A percentile compares a stretch with the other conserved stretches of the same genome.
phyloP scores from a whole-genome alignment of 208 protist genomes.

The Leishmania braziliensis region DNA sequence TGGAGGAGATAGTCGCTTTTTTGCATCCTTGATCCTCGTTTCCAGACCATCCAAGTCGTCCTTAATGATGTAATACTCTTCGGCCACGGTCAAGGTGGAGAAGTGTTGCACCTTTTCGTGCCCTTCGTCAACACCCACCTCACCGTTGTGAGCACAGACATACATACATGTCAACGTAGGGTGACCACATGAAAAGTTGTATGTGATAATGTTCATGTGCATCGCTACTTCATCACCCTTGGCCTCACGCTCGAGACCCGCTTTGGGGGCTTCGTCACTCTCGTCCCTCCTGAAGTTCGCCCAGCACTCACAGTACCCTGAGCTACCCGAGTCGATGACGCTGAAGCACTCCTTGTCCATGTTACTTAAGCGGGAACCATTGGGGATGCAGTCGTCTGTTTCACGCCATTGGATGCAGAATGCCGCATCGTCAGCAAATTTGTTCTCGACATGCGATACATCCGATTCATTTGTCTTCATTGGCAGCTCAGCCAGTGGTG shows the following conservation, averaged over 20 bases:
- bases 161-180: slow-evolving; percentile 40
- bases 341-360: slow-evolving; percentile 46
- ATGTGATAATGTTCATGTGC: slow-evolving; percentile 2
- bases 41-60: slow-evolving; percentile 25
- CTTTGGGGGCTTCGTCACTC: neutral
- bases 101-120: slow-evolving; percentile 27
- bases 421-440: slow-evolving; percentile 8
- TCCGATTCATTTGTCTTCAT: slow-evolving; percentile 19
- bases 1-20: slow-evolving; percentile 15
- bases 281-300: neutral
- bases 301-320: slow-evolving; percentile 69
- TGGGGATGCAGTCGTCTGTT: slow-evolving; percentile 40
- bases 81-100: slow-evolving; percentile 31
- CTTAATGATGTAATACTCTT: slow-evolving; percentile 19
- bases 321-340: slow-evolving; percentile 28
- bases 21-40: slow-evolving; percentile 19
- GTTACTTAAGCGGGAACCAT: slow-evolving; percentile 15
- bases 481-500: slow-evolving; percentile 30
- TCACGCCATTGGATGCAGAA: slow-evolving; percentile 50
- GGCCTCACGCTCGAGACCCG: neutral
- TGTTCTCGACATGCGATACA: neutral
- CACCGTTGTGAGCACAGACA: slow-evolving; percentile 52
- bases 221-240: neutral
- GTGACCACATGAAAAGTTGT: slow-evolving; percentile 56
- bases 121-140: slow-evolving; percentile 18